Evolutionary conservation across 1,284 basidiomycete genomes (phyloP).

Genomic region (Limonomyces culmigenus): DNA sequence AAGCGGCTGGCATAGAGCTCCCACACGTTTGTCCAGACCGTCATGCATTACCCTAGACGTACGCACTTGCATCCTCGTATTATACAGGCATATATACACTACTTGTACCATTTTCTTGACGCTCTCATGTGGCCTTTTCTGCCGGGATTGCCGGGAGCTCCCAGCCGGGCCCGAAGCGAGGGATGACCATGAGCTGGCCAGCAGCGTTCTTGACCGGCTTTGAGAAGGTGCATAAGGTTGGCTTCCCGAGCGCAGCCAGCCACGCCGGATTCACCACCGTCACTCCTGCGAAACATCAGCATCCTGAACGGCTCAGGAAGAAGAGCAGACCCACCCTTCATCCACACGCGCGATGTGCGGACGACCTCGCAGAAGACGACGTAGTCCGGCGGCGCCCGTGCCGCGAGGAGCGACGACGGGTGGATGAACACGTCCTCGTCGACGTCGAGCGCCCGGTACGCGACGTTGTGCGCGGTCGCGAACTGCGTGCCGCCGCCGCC

Average conservation of each 20-base stretch:
- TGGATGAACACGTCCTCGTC: slow-evolving; percentile 87
- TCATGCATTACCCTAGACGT: too few species aligned
- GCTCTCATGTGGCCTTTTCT: too few species aligned
- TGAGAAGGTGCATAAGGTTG: slow-evolving; percentile 74
- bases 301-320: too few species aligned
- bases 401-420: slow-evolving; percentile 69
- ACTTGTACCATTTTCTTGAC: too few species aligned
- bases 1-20: too few species aligned
- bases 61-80: too few species aligned
- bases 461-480: slow-evolving; percentile 61
- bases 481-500: slow-evolving; percentile 45
- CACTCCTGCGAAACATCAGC: too few species aligned
- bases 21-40: too few species aligned
- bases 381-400: slow-evolving; percentile 68
- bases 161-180: slow-evolving; percentile 74
- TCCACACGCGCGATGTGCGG: slow-evolving; percentile 56
- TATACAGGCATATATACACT: too few species aligned
- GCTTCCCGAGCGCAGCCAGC: slow-evolving; percentile 68
- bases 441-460: slow-evolving; percentile 77
- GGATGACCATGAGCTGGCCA: slow-evolving; percentile 54
- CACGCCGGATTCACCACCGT: slow-evolving; percentile 84
- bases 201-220: slow-evolving; percentile 64
- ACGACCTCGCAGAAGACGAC: slow-evolving; percentile 76
- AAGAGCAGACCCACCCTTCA: too few species aligned
- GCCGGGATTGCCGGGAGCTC: slow-evolving; percentile 67